phyloP scores from a whole-genome alignment of 371 early-diverging fungal species.

The Lichtheimia ornata region DNA sequence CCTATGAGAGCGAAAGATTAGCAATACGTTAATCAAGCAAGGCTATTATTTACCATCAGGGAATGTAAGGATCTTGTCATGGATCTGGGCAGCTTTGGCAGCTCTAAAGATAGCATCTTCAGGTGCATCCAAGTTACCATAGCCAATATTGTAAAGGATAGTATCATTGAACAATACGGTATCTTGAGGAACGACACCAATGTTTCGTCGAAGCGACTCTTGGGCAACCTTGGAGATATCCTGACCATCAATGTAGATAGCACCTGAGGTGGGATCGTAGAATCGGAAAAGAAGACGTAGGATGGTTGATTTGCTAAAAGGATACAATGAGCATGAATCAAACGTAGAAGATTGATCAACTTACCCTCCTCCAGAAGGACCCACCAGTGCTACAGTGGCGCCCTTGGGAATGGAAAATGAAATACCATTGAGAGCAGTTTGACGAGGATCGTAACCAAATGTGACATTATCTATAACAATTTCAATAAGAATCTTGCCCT shows the following conservation, averaged over 20 bases:
- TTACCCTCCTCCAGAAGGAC: constrained; percentile 86
- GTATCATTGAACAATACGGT: constrained; percentile 84
- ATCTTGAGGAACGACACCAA: constrained; percentile 92
- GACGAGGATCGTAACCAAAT: constrained; percentile 73
- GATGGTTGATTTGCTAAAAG: constrained; percentile 78
- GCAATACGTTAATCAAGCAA: not conserved
- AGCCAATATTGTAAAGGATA: constrained; percentile 80
- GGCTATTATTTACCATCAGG: constrained; percentile 48
- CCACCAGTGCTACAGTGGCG: constrained; percentile 84
- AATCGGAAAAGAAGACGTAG: constrained; percentile 90
- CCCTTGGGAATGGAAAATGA: constrained; percentile 85
- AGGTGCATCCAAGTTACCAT: constrained; percentile 63
- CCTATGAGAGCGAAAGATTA: constrained; percentile 29
- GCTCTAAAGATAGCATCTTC: constrained; percentile 73
- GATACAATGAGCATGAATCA: not conserved
- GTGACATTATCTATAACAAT: constrained; percentile 63
- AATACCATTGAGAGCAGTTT: constrained; percentile 72
- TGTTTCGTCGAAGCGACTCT: constrained; percentile 63
- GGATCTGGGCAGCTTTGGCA: constrained; percentile 84
- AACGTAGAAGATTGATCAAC: too few species aligned
- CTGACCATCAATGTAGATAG: constrained; percentile 87
- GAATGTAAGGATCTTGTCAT: constrained; percentile 67
- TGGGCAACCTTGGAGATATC: constrained; percentile 77
- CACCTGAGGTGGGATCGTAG: constrained; percentile 81
- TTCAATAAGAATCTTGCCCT: not conserved